Percentiles rank a stretch among this genome's conserved stretches.
Conservation (phyloP, 2,329 filamentous ascomycete genomes). For the Fusarium dlaminii region DNA sequence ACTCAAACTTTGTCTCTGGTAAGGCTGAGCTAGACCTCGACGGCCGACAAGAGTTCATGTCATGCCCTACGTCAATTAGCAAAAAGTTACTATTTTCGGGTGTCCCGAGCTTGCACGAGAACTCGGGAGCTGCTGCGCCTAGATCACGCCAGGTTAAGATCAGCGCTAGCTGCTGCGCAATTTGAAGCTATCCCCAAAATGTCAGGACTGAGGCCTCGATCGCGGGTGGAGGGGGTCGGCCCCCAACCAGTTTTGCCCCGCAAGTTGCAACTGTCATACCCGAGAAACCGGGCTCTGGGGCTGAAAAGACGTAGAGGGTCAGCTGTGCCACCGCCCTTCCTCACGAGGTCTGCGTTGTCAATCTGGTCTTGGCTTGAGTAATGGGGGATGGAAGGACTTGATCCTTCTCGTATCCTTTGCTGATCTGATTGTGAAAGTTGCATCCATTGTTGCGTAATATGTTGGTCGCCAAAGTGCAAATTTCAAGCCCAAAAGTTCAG, state of each 20-base stretch:
- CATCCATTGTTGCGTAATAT: neutral
- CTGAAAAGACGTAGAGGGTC: conserved; percentile 7
- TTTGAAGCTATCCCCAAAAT: neutral
- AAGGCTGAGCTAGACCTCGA: conserved; percentile 17
- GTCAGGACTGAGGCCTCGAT: conserved; percentile 18
- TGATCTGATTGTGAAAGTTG: neutral
- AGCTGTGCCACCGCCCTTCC: conserved; percentile 20
- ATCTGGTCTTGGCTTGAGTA: neutral
- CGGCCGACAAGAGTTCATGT: neutral
- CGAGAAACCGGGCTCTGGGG: conserved; percentile 11
- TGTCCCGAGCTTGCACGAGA: neutral
- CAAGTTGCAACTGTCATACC: neutral
- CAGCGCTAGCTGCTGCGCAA: conserved; percentile 13
- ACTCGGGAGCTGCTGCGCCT: conserved; percentile 16
- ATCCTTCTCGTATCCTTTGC: conserved; percentile 23
- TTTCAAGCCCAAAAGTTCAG: neutral
- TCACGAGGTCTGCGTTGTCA: neutral
- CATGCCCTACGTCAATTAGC: neutral
- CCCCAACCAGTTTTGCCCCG: conserved; percentile 9
- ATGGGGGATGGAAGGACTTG: neutral
- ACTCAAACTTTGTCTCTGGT: neutral
- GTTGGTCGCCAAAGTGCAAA: neutral
- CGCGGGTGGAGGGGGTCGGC: neutral
- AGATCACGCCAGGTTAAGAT: neutral
- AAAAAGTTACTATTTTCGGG: conserved; percentile 22